A percentile compares a stretch with the other conserved stretches of the same genome.
phyloP scores from a whole-genome alignment of 768 basidiomycete genomes.

The Lentinula lateritia region DNA sequence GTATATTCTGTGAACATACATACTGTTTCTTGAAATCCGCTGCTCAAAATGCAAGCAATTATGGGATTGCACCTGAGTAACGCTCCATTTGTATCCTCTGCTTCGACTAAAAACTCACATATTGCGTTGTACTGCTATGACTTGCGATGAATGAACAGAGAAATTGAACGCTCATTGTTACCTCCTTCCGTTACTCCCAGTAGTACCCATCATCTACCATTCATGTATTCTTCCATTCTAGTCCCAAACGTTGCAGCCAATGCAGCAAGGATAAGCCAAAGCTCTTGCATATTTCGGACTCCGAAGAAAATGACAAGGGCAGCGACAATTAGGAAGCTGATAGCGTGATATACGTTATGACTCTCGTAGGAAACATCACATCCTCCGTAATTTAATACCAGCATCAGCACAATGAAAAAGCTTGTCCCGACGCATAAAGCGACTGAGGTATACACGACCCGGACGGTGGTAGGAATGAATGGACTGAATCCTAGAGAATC shows the following conservation, averaged over 20 bases:
- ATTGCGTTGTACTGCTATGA: no score
- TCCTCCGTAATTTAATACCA: constrained; percentile 13
- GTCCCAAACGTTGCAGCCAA: no score
- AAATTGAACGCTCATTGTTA: not conserved
- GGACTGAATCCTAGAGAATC: constrained; percentile 15
- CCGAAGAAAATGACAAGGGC: constrained; percentile 14
- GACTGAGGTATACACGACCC: constrained; percentile 19
- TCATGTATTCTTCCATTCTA: constrained; percentile 19
- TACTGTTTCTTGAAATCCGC: no score
- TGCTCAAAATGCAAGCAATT: no score
- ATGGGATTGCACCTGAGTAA: no score
- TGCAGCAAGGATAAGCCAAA: constrained; percentile 21
- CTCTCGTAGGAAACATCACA: constrained; percentile 14
- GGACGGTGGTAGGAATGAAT: constrained; percentile 12
- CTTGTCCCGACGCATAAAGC: not conserved
- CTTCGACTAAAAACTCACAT: no score
- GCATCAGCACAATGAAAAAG: constrained; percentile 9
- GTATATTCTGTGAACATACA: no score
- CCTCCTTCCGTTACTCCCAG: constrained; percentile 11
- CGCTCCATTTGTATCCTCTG: no score
- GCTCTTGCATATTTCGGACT: constrained; percentile 4
- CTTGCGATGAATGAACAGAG: no score
- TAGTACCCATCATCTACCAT: constrained; percentile 22
- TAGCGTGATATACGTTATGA: constrained; percentile 15
- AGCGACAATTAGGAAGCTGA: constrained; percentile 11